phyloP scores from a whole-genome alignment of 2,329 filamentous ascomycete species.

The Chaetomiaceae sp. region DNA sequence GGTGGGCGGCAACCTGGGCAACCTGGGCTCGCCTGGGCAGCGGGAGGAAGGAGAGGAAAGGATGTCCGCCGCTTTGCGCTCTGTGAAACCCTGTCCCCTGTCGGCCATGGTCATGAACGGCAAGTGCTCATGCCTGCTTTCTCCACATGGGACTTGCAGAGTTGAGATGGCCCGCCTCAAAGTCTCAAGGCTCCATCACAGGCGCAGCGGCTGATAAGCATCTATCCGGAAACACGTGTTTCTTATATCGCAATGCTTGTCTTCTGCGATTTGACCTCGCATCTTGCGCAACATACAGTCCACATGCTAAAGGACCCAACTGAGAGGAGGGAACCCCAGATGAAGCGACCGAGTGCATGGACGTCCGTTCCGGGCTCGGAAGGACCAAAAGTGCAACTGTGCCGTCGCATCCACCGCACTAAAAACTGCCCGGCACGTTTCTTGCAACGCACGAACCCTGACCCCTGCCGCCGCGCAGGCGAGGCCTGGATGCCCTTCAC shows the following conservation, averaged over 20 bases:
- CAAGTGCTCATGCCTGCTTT: slow-evolving; percentile 18
- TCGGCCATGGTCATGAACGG: slow-evolving; percentile 15
- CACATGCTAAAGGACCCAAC: too few species aligned
- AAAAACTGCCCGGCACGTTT: not conserved
- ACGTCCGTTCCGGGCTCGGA: slow-evolving; percentile 16
- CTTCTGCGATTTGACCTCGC: too few species aligned
- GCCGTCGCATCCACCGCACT: not conserved
- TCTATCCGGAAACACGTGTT: not conserved
- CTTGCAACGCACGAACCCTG: slow-evolving; percentile 11
- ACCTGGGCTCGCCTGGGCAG: not conserved
- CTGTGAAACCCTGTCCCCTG: slow-evolving; percentile 17
- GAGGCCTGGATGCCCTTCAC: not conserved
- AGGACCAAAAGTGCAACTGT: not conserved
- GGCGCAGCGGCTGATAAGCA: not conserved
- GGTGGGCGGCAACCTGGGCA: too few species aligned
- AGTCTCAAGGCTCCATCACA: not conserved
- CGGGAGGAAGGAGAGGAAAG: slow-evolving; percentile 15
- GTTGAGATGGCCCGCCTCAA: not conserved
- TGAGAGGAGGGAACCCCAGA: not conserved
- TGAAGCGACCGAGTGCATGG: not conserved
- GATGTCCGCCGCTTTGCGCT: too few species aligned
- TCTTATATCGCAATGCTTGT: not conserved
- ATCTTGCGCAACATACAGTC: too few species aligned
- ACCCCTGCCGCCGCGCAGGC: slow-evolving; percentile 5
- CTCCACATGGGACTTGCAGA: not conserved